Conservation (phyloP, 331 rosid genomes). For the Malus hybrid region DNA sequence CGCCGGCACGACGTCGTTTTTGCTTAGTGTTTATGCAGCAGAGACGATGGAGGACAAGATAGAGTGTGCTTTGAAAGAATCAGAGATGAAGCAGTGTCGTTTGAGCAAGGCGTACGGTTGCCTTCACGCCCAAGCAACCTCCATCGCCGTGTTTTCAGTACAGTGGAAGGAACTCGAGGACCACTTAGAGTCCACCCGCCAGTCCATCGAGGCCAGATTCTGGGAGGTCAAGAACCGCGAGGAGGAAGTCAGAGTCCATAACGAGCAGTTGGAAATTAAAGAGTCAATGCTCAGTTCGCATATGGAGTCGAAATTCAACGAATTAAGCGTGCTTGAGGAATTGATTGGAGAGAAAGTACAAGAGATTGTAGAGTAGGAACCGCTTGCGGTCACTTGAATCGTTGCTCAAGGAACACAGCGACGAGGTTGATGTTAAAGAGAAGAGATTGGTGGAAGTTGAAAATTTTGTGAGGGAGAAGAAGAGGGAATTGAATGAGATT, state of each 20-base stretch:
- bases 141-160: conserved; percentile 14
- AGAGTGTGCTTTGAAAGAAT: conserved; percentile 10
- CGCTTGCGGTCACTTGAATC: not conserved
- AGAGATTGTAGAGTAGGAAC: not conserved
- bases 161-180: conserved; percentile 45
- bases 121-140: conserved; percentile 26
- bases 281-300: not conserved
- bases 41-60: conserved; percentile 20
- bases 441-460: conserved; percentile 11
- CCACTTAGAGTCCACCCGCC: conserved; percentile 24
- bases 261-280: conserved; percentile 1
- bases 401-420: conserved; percentile 23
- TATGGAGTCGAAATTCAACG: conserved; percentile 1
- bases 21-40: not conserved
- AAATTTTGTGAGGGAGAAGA: conserved; percentile 14
- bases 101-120: conserved; percentile 19
- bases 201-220: not conserved
- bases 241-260: conserved; percentile 12
- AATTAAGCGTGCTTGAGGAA: not conserved
- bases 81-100: conserved; percentile 27
- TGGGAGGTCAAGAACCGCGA: conserved; percentile 17
- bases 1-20: not conserved
- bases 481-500: not conserved
- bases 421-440: conserved; percentile 28
- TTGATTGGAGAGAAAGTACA: not conserved